Evolutionary conservation across 2,329 filamentous ascomycete genomes (phyloP).

Genomic region (Fusarium duplospermum): DNA sequence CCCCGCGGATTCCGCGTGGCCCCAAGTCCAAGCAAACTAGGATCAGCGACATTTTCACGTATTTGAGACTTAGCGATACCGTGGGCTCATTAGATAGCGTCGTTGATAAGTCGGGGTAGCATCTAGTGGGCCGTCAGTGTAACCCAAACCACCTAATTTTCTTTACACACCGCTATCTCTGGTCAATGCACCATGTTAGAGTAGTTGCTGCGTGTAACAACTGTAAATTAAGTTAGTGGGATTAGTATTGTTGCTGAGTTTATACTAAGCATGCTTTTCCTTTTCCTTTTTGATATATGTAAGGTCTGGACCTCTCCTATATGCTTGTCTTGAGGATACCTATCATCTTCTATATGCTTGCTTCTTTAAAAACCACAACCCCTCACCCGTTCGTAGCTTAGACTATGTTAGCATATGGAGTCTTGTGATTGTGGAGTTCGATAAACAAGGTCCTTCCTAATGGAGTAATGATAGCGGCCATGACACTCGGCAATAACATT

Average conservation of each 20-base stretch:
- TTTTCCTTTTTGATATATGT: not conserved
- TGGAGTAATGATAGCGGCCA: not conserved
- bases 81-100: not conserved
- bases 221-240: not conserved
- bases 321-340: not conserved
- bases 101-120: not conserved
- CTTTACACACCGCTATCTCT: not conserved
- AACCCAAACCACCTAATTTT: not conserved
- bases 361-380: not conserved
- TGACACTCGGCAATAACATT: not conserved
- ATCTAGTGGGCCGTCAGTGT: not conserved
- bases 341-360: not conserved
- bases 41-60: not conserved
- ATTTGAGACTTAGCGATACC: not conserved
- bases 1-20: not conserved
- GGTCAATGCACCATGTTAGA: no score
- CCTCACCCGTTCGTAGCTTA: not conserved
- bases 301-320: accelerated
- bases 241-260: not conserved
- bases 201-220: not conserved
- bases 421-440: not conserved
- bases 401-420: not conserved
- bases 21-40: not conserved
- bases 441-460: not conserved
- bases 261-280: not conserved